phyloP scores from a whole-genome alignment of 2,329 filamentous ascomycete species.

The Neopestalotiopsis clavispora region DNA sequence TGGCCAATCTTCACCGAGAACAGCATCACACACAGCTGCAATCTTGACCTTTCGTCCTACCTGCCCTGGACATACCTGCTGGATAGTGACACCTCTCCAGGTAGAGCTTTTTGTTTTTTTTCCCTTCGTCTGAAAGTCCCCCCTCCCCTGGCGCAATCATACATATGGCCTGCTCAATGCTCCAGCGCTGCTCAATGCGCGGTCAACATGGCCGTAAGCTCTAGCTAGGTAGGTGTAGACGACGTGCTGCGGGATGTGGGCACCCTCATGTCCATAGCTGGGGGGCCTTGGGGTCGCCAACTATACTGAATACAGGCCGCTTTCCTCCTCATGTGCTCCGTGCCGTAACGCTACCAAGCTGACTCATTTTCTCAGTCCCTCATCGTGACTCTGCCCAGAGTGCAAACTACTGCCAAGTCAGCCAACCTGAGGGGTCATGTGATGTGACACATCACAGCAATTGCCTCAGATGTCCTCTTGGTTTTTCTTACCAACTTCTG shows the following conservation, averaged over 20 bases:
- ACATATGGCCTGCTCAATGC: too few relatives aligned
- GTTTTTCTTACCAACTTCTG: not conserved
- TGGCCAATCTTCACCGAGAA: slow-evolving; percentile 14
- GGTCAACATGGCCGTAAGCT: not conserved
- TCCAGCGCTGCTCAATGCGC: not conserved
- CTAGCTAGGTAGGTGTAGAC: not conserved
- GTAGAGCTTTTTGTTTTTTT: not conserved
- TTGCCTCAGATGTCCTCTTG: not conserved
- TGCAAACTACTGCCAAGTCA: slow-evolving; percentile 5
- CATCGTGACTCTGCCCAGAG: not conserved
- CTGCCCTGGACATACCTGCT: not conserved
- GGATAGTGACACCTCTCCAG: not conserved
- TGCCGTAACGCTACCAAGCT: not conserved
- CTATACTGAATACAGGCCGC: not conserved
- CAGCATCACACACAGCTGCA: slow-evolving; percentile 15
- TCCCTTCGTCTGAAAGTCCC: not conserved
- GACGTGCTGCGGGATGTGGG: not conserved
- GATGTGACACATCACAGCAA: slow-evolving; percentile 6
- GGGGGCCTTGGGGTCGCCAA: not conserved
- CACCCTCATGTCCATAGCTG: not conserved
- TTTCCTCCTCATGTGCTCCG: not conserved
- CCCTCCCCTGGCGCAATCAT: not conserved
- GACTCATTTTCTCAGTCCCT: slow-evolving; percentile 2
- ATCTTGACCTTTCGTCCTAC: slow-evolving; percentile 14
- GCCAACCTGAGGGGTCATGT: slow-evolving; percentile 4